Evolutionary conservation across 2,329 filamentous ascomycete genomes (phyloP), one percentile per base, ranked within the genome.

Genomic region (Chaetomium sp.): DNA sequence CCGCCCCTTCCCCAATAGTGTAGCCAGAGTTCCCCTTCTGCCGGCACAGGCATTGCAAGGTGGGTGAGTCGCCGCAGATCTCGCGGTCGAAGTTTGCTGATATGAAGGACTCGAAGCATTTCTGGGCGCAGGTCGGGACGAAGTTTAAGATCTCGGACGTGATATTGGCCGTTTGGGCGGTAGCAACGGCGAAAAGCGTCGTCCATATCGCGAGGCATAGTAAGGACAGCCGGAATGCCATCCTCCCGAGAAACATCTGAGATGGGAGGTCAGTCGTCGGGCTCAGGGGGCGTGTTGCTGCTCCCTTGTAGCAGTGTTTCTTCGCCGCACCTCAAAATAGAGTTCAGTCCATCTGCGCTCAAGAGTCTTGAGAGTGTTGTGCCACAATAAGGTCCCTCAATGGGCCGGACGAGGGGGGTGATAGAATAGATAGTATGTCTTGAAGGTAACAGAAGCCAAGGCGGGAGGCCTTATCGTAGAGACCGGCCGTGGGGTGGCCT

Each of bases 1-100:
- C 76, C 4, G 86, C 88, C 12, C 83, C 89, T 76, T 92, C 90
- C n/a, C 88, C 89, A 56, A 92, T 72, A 1, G 90, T 92, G 70
- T 87, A 89, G 10, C 87, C 88, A 33, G 83, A 83, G 13, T 75
- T 76, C 9, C 88, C 88, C 38, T 80, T 79, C 64, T 81, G 80
- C 45, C 82, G 81, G 74, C 90, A 93, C 7, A 92, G 79, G 69
- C 88, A 91, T 71, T 81, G 77, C 69, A 91, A 74, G 29, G 87
- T 81, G 12, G 82, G 79, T 16, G 77, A 76, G 38, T 75, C 72
- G 33, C 80, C 79, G 71, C 87, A 90, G 56, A 74, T 72, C 57
- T 74, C 76, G 23, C 74, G 71, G 42, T 81, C 80, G 72, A 85
- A 90, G 74, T 89, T 87, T 67, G 80, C 77, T n/a, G 75, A 74